Conservation (phyloP, 352 stramenopile genomes). For the Phytophthora citricola region DNA sequence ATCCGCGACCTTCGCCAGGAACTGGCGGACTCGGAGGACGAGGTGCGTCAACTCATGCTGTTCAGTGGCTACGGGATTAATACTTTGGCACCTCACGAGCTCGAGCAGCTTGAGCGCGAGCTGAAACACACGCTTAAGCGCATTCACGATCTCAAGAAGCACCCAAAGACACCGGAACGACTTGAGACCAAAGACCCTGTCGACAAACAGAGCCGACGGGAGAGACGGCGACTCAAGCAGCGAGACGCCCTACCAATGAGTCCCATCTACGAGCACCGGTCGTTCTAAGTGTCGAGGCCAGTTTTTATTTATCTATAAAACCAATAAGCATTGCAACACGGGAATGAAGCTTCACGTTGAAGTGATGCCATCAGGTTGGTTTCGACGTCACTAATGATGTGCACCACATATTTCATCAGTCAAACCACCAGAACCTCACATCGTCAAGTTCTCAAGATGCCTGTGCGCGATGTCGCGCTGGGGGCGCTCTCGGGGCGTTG, state of each 20-base stretch:
- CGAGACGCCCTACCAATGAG: conserved; percentile 28
- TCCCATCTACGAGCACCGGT: conserved; percentile 32
- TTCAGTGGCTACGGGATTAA: conserved; percentile 83
- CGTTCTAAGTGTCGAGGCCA: conserved; percentile 16
- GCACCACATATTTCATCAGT: conserved; percentile 22
- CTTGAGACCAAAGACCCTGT: conserved; percentile 1
- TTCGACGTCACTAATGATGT: background rate
- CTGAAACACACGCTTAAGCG: conserved; percentile 60
- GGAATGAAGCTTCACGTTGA: background rate
- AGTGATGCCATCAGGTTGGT: background rate
- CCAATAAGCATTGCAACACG: background rate
- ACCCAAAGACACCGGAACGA: conserved; percentile 21
- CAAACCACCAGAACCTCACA: conserved; percentile 6
- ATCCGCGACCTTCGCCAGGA: conserved; percentile 74
- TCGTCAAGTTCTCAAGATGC: conserved; percentile 22
- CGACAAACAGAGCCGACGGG: conserved; percentile 18
- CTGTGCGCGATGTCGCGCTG: conserved; percentile 49
- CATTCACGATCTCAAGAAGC: conserved; percentile 56
- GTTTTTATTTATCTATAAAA: conserved; percentile 35
- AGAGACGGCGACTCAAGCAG: conserved; percentile 26
- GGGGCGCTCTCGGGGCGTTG: conserved; percentile 50
- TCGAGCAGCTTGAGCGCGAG: conserved; percentile 63
- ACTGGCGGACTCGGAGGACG: conserved; percentile 74
- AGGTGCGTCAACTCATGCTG: conserved; percentile 79
- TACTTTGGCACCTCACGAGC: conserved; percentile 45